Percentiles rank a stretch among this genome's conserved stretches.
phyloP scores from a whole-genome alignment of 371 early-diverging fungal genomes.

The Gilbertella persicaria region DNA sequence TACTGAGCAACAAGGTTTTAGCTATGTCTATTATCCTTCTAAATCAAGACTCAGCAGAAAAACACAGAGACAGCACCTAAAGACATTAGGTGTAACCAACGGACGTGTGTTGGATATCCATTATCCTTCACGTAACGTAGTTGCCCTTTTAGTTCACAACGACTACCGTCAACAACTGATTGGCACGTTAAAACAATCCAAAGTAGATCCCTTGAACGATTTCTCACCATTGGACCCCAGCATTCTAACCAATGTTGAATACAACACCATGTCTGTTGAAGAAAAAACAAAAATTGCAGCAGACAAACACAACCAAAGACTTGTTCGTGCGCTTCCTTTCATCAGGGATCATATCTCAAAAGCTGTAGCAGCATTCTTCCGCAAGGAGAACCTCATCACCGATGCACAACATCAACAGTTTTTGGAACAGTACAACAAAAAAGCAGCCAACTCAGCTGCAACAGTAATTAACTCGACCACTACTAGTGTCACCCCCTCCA shows the following conservation, averaged over 20 bases:
- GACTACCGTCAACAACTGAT: neutral
- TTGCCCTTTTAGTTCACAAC: too few species aligned
- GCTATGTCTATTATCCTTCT: too few species aligned
- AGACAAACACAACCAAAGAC: neutral
- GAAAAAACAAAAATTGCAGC: neutral
- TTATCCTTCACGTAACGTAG: too few species aligned
- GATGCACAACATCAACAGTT: neutral
- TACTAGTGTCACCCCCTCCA: too few species aligned
- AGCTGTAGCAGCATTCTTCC: neutral
- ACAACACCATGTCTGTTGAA: neutral
- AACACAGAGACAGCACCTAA: neutral
- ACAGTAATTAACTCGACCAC: too few species aligned
- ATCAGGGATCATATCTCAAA: neutral
- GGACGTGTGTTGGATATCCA: too few species aligned
- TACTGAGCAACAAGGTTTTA: neutral
- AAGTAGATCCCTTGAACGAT: neutral
- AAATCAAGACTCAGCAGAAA: neutral
- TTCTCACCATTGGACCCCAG: neutral
- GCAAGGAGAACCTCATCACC: neutral
- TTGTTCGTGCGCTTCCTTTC: neutral
- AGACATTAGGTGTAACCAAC: neutral
- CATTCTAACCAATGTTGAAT: neutral
- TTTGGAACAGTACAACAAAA: too few species aligned
- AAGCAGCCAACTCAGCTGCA: too few species aligned
- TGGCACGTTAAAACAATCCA: neutral